Evolutionary conservation across 169 alveolate genomes (phyloP).

Genomic region (Neospora caninum): DNA sequence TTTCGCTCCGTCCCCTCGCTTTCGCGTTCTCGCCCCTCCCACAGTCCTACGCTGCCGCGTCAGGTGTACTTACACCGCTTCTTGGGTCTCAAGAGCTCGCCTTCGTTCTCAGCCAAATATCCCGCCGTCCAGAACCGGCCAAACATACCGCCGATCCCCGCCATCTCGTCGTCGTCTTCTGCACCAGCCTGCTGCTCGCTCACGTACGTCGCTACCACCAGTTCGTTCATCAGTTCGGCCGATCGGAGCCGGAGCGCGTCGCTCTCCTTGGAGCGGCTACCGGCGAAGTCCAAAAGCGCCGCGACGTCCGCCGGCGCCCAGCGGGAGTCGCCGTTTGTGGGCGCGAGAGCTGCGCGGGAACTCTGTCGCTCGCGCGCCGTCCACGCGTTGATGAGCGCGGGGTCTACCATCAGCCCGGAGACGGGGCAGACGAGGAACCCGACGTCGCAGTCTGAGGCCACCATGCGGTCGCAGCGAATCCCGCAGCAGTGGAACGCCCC

Average conservation of each 20-base stretch:
- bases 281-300: background rate
- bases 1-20: too few relatives aligned
- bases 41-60: background rate
- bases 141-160: constrained; percentile 3
- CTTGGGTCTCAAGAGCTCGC: background rate
- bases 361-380: constrained; percentile 28
- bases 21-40: background rate
- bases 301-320: background rate
- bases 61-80: constrained; percentile 11
- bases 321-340: too few relatives aligned
- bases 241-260: background rate
- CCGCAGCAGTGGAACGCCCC: constrained; percentile 37
- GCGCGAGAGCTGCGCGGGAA: background rate
- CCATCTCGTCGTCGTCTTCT: constrained; percentile 19
- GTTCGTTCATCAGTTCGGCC: constrained; percentile 30
- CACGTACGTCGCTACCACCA: constrained; percentile 9
- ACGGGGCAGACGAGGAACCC: constrained; percentile 44
- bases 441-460: constrained; percentile 11
- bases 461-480: constrained; percentile 28
- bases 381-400: constrained; percentile 25
- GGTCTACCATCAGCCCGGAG: constrained; percentile 31
- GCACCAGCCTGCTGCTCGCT: background rate
- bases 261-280: background rate
- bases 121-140: constrained; percentile 39
- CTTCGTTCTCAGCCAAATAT: constrained; percentile 6